Evolutionary conservation across 495 filamentous ascomycete species (phyloP).

Genomic region (Tuber calosporum): DNA sequence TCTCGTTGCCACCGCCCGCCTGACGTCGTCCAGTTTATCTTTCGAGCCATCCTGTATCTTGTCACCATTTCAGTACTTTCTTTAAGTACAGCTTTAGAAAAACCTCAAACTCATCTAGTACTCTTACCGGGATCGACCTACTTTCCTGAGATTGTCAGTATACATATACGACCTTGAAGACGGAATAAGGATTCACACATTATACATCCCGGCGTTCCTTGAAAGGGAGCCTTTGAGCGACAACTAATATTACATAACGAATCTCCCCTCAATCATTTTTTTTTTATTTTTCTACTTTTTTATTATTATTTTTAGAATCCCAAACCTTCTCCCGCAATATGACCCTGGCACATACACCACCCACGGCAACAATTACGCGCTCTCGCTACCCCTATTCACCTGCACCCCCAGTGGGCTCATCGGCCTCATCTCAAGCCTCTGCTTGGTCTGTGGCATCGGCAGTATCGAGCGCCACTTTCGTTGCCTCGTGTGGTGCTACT

Average conservation of each 20-base stretch:
- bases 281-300: conserved; percentile 16
- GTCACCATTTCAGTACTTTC: neutral
- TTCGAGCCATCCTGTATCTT: conserved; percentile 1
- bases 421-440: conserved; percentile 43
- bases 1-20: neutral
- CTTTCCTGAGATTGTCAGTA: conserved; percentile 42
- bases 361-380: conserved; percentile 29
- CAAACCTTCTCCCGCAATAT: conserved; percentile 37
- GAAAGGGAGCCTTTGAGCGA: neutral
- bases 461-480: conserved; percentile 50
- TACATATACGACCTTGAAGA: conserved; percentile 40
- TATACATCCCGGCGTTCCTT: neutral
- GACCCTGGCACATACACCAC: conserved; percentile 34
- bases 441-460: conserved; percentile 69
- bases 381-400: conserved; percentile 27
- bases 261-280: conserved; percentile 32
- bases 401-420: conserved; percentile 29
- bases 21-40: neutral
- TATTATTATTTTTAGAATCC: conserved; percentile 43
- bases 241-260: conserved; percentile 26
- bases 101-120: neutral
- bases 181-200: conserved; percentile 35
- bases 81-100: neutral
- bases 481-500: conserved; percentile 50
- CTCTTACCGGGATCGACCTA: conserved; percentile 30